Evolutionary conservation across 345 rosid genomes (phyloP), one percentile per base, ranked within the genome.

Genomic region (Arabidopsis suecica): DNA sequence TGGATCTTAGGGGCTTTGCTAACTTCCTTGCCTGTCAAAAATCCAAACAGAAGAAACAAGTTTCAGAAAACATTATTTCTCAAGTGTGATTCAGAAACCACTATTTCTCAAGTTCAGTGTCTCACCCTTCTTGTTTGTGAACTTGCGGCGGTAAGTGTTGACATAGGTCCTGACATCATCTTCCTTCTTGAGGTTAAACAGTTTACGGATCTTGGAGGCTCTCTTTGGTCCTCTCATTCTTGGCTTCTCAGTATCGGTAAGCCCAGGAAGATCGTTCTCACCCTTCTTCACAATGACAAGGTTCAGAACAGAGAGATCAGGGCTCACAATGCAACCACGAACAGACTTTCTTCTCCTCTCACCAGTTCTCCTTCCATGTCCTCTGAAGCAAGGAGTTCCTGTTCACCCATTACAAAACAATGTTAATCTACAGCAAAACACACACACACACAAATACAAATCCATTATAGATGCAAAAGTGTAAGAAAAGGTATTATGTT

Each of bases 1-100:
- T 88, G 97, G 68, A 90, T 90, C 81, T 90, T 90, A 0, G 94
- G 97, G 65, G 96, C 96, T 80, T 90, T 92, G 77, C 93, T 92
- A 10, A 81, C 94, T 80, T 85, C 85, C 88, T 88, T 90, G n/a
- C 96, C 96, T 88, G 87, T 62, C 12, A 58, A 9, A 50, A 30
- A 37, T 6, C 28, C 2, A n/a, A 59, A 41, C 2, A 8, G 1
- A 11, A 5, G 6, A 58, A 56, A 50, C 9, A 75, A 51, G 45
- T 51, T 23, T 32, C 4, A 20, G 53, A 37, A 2, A 45, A 3
- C 1, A 66, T 9, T 9, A 14, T 13, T 6, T 1, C 4, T 30
- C 44, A 12, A 66, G 12, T 20, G 5, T 23, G 61, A 22, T 42
- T 20, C 11, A 0, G n/a, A 16, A 16, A 16, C 18, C 18, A 16